Base-by-base conservation (phyloP, 1,139 yeast species). In the Blastobotrys proliferans region DNA sequence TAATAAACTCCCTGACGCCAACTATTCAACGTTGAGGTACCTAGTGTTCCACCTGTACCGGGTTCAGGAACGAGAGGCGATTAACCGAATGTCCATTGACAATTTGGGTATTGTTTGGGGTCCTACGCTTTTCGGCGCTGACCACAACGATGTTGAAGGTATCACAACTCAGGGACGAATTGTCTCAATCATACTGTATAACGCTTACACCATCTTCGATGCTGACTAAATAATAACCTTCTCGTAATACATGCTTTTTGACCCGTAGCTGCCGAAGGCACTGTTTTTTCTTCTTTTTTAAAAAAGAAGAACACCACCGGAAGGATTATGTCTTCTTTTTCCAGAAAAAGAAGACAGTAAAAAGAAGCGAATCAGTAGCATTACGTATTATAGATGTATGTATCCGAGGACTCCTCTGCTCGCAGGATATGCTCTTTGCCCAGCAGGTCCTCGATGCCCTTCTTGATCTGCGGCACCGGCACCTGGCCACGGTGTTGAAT, bases 71-170 rank as follows among this genome's bases (percentile, higher is more conserved):
- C 73, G 80, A 47, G 82, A 81, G 56, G 70, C 73, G 11, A 57
- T 66, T 28, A 87, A 87, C 58, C 73, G 94, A 59, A 92, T 92
- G 98, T 79, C 81, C 37, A 72, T 81, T 42, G 82, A 81, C 56
- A 81, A 83, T 45, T 65, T 90, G 54, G 83, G 94, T 36, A 84
- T 84, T 39, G 87, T 90, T 40, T 92, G 98, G 97, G 97, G 97
- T 0, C 95, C 96, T 10, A 86, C 87, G 1, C 66, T 92, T 40
- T 74, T 92, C 60, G 71, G 78, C 22, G 75, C 77, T 41, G 84
- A 78, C 55, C 76, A 74, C 49, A 76, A 77, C 29, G 80, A 78
- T 53, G 81, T 84, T 4, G 86, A 81, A 49, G 96, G 87, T 55
- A 77, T 88, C 65, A 81, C 84, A 46, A 79, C 76, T 51, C 94